Evolutionary conservation across 352 stramenopile genomes (phyloP).

Genomic region (Pythium pectinolyticum): DNA sequence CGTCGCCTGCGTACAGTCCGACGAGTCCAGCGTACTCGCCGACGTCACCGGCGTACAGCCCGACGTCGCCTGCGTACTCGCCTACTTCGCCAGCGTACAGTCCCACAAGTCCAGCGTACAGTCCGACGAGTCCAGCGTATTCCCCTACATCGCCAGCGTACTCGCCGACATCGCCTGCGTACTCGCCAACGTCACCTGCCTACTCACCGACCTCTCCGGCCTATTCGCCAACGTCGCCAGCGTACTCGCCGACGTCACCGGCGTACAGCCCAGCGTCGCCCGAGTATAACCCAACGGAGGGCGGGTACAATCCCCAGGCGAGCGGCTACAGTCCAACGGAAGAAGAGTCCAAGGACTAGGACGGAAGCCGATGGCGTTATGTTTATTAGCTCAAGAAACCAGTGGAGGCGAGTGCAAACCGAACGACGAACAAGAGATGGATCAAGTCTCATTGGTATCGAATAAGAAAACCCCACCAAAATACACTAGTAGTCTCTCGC

Average conservation of each 20-base stretch:
- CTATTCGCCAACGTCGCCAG: constrained; percentile 79
- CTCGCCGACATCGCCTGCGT: constrained; percentile 87
- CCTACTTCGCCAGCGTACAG: constrained; percentile 75
- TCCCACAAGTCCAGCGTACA: constrained; percentile 68
- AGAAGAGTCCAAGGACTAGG: constrained; percentile 40
- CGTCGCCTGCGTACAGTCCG: constrained; percentile 60
- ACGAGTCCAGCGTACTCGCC: constrained; percentile 63
- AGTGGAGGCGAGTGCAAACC: background rate
- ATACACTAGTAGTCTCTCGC: no score
- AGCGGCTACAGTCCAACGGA: constrained; percentile 78
- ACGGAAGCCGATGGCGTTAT: constrained; percentile 37
- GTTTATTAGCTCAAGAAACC: constrained; percentile 26
- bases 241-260: constrained; percentile 62
- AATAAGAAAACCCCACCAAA: no score
- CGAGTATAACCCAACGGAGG: constrained; percentile 71
- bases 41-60: constrained; percentile 71
- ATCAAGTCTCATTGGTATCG: no score
- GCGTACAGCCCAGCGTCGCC: constrained; percentile 48
- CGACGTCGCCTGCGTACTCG: constrained; percentile 66
- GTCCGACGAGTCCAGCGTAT: constrained; percentile 72
- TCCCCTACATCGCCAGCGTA: constrained; percentile 79
- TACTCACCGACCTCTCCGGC: constrained; percentile 77
- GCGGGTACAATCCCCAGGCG: constrained; percentile 65
- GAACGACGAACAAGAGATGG: no score
- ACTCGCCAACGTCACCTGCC: constrained; percentile 82